These are phyloP conservation scores for Penicillium roqueforti DNA, from an alignment of 495 filamentous ascomycete species.

Conservation along the genomic window DNA sequence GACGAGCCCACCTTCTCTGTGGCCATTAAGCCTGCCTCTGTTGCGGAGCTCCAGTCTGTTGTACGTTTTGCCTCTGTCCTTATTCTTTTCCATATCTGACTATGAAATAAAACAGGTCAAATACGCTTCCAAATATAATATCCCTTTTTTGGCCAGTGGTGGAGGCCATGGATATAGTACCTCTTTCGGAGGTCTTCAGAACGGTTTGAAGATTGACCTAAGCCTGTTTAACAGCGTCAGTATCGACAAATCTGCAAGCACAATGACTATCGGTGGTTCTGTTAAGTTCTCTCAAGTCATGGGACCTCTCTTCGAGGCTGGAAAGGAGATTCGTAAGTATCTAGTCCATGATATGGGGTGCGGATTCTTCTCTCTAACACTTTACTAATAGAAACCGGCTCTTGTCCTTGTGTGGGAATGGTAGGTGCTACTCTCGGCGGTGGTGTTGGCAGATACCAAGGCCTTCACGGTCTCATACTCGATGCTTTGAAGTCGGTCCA, in stretches of 20 bases:
- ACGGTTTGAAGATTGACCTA: not conserved
- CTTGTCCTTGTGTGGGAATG: slow-evolving; percentile 1
- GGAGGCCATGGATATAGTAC: not conserved
- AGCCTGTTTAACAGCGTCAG: not conserved
- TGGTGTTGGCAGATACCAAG: not conserved
- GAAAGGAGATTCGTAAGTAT: not conserved
- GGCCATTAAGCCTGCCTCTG: not conserved
- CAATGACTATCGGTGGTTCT: not conserved
- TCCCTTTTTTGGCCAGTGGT: not conserved
- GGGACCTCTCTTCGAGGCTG: not conserved
- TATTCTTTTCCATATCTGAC: no score
- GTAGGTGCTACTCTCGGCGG: not conserved
- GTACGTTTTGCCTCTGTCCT: not conserved
- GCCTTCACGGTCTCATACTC: not conserved
- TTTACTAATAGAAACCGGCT: not conserved
- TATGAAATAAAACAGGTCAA: no score
- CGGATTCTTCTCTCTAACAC: not conserved
- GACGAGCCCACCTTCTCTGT: not conserved
- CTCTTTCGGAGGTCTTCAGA: not conserved
- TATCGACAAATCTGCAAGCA: not conserved
- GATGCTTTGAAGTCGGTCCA: not conserved
- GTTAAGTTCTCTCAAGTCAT: not conserved
- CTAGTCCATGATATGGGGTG: not conserved
- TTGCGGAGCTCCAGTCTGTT: not conserved
- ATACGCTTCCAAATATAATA: not conserved